Conservation (phyloP, 1,284 basidiomycete species). For the Pulveroboletus sp. region DNA sequence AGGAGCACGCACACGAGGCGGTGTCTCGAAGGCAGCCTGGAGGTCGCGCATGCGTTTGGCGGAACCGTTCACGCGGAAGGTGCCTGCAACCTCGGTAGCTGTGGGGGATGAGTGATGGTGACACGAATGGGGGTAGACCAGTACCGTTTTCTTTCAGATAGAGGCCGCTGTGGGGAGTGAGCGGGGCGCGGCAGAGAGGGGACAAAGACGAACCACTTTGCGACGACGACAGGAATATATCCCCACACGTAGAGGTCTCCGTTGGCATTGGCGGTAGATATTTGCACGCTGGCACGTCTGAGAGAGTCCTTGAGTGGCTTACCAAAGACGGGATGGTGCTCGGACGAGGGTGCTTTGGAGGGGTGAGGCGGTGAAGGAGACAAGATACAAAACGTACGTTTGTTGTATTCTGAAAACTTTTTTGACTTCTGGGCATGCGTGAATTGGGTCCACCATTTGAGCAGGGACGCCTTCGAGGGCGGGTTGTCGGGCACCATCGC, state of each 20-base stretch:
- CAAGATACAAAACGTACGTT: slow-evolving; percentile 29
- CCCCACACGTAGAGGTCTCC: slow-evolving; percentile 89
- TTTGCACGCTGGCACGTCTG: slow-evolving; percentile 88
- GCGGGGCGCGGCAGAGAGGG: slow-evolving; percentile 1
- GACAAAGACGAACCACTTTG: slow-evolving; percentile 77
- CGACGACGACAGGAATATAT: slow-evolving; percentile 94
- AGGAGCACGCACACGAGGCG: slow-evolving; percentile 67
- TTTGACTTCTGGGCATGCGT: slow-evolving; percentile 57
- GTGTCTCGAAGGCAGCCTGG: slow-evolving; percentile 85
- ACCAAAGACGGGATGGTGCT: slow-evolving; percentile 73
- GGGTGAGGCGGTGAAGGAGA: slow-evolving; percentile 3
- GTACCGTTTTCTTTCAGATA: slow-evolving; percentile 89
- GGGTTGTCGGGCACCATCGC: slow-evolving; percentile 24
- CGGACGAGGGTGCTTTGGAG: slow-evolving; percentile 24
- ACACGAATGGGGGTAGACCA: slow-evolving; percentile 8
- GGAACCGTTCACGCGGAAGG: slow-evolving; percentile 92
- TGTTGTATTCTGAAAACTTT: slow-evolving; percentile 44
- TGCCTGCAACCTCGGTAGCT: slow-evolving; percentile 94
- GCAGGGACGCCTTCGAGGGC: slow-evolving; percentile 61
- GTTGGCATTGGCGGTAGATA: slow-evolving; percentile 85
- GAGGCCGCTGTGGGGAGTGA: slow-evolving; percentile 55
- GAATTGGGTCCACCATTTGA: slow-evolving; percentile 83
- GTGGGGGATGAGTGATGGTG: slow-evolving; percentile 11
- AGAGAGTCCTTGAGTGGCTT: slow-evolving; percentile 82
- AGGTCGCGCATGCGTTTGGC: slow-evolving; percentile 95